A percentile compares a stretch with the other conserved stretches of the same genome.
These are phyloP conservation scores for Annulohypoxylon bovei DNA, from an alignment of 495 filamentous ascomycete species.

Conservation along the genomic window DNA sequence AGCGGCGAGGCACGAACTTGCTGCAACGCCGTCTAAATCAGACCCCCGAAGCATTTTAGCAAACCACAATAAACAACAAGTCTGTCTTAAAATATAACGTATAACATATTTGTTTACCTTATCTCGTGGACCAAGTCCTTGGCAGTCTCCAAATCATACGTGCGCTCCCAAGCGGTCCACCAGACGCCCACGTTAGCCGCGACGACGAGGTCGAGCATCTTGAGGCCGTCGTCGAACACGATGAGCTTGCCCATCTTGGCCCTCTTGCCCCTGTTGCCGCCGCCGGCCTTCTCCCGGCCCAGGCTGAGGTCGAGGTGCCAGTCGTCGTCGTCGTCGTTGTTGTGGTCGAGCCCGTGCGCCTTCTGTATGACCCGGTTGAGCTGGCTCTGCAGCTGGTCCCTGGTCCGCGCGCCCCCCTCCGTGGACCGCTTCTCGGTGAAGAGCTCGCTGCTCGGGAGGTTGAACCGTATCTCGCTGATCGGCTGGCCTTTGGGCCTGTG, in stretches of 20 bases:
- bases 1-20: not conserved
- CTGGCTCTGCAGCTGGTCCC: conserved; percentile 50
- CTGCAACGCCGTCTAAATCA: not conserved
- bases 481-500: conserved; percentile 54
- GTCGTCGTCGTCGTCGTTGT: conserved; percentile 47
- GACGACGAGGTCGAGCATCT: conserved; percentile 94
- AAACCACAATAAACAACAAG: not conserved
- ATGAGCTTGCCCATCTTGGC: conserved; percentile 95
- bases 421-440: conserved; percentile 39
- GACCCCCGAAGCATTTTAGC: not conserved
- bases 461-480: conserved; percentile 89
- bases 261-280: conserved; percentile 82
- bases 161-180: conserved; percentile 87
- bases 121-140: not conserved
- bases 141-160: conserved; percentile 39
- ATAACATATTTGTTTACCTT: not conserved
- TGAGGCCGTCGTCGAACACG: conserved; percentile 87
- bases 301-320: conserved; percentile 72
- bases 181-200: conserved; percentile 91
- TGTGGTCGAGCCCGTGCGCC: conserved; percentile 45
- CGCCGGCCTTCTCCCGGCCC: conserved; percentile 79
- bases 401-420: conserved; percentile 35
- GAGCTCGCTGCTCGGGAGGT: conserved; percentile 68
- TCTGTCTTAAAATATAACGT: not conserved
- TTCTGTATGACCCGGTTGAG: conserved; percentile 50